These are phyloP conservation scores for Malassezia sp. DNA, from an alignment of 1,284 basidiomycete species.

Conservation along the genomic window DNA sequence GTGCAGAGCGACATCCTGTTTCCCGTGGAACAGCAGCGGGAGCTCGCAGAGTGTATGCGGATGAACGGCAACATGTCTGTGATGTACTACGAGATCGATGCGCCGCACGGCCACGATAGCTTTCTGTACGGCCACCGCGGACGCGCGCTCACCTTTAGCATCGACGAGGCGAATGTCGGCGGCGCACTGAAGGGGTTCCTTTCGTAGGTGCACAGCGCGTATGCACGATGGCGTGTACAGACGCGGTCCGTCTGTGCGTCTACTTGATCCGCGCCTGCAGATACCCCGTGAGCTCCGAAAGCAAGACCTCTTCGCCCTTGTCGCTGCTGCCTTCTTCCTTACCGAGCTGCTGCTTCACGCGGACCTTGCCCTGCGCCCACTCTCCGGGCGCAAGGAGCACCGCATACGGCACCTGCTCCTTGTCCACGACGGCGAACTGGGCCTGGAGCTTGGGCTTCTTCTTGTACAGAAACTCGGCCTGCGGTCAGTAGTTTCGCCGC, in stretches of 20 bases:
- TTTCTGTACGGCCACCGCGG: slow-evolving; percentile 55
- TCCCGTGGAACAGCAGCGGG: slow-evolving; percentile 91
- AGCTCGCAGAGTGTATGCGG: slow-evolving; percentile 80
- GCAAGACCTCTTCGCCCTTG: slow-evolving; percentile 53
- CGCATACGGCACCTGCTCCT: slow-evolving; percentile 79
- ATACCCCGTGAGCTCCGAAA: slow-evolving; percentile 61
- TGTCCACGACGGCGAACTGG: slow-evolving; percentile 85
- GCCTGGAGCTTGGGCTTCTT: slow-evolving; percentile 59
- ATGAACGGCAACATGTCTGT: slow-evolving; percentile 68
- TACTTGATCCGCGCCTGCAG: slow-evolving; percentile 46
- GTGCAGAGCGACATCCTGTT: slow-evolving; percentile 96
- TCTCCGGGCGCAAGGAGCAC: slow-evolving; percentile 81
- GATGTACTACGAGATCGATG: slow-evolving; percentile 91
- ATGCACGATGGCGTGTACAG: no score
- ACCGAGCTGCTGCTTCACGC: slow-evolving; percentile 85
- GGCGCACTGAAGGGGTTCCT: slow-evolving; percentile 69
- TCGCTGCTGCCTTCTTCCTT: slow-evolving; percentile 54
- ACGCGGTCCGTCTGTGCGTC: not conserved
- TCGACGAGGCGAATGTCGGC: slow-evolving; percentile 67
- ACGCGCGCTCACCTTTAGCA: no score
- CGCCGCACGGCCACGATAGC: slow-evolving; percentile 89
- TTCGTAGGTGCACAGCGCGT: slow-evolving; percentile 48
- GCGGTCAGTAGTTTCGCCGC: no score
- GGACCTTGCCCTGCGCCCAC: slow-evolving; percentile 54
- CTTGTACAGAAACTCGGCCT: slow-evolving; percentile 88